Evolutionary conservation across 1,139 yeast species (phyloP), one percentile per base, ranked within the genome.

Genomic region (Candida gigantensis): DNA sequence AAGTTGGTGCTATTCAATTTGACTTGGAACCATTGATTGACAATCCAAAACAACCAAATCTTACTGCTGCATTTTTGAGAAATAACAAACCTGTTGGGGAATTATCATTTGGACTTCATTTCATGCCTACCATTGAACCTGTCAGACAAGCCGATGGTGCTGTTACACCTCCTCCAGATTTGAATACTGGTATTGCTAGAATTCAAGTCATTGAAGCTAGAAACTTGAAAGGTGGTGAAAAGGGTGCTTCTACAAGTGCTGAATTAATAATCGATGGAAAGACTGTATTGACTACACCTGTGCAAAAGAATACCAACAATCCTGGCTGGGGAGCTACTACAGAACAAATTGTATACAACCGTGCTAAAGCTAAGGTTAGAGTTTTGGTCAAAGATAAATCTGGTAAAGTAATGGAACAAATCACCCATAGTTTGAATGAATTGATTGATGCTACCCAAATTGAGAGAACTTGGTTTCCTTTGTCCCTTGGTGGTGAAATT

Each of bases 131-230:
- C 14, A 65, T 89, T 46, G 88, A 84, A 57, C 83, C 95, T 24
- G 74, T 77, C 39, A 74, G 73, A 47, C 75, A 82, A 49, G 89
- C 87, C 3, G 96, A 88, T 61, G 97, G 97, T 37, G 84, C 94
- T 7, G 69, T 75, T 34, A 83, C 79, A 48, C 90, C 95, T 32
- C 89, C 95, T 32, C 96, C 96, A 35, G 96, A 89, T 49, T 78
- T 88, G 59, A 89, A 88, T 61, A 87, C 97, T 13, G 98, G 98
- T 72, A 83, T 92, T 51, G 80, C 84, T 18, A 76, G 82, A 52
- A 59, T 84, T 41, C 71, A 67, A 39, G 55, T 79, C 33, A 49
- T 57, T n/a, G 78, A 72, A 44, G 81, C 78, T 16, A 71, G 81
- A 59, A 67, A 73, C 58, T 68, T 60, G 66, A 62, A 45, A 60